These are phyloP conservation scores for Plectosphaerella plurivora DNA, from an alignment of 2,329 filamentous ascomycete species.

Conservation along the genomic window DNA sequence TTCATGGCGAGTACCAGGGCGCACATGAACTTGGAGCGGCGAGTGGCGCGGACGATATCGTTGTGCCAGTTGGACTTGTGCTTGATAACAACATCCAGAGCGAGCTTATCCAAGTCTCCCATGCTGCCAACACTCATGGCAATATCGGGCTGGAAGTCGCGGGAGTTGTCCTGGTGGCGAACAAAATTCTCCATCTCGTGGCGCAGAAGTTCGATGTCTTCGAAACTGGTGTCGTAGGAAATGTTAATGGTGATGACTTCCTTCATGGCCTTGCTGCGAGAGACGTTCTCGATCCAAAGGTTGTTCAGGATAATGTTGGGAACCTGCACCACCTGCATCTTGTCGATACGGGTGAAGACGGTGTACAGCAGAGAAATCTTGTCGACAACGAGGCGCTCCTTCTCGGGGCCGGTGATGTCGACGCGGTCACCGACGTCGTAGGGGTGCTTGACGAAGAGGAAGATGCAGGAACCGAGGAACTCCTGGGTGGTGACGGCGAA, in stretches of 20 bases:
- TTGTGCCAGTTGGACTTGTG: conserved; percentile 95
- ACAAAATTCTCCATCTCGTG: conserved; percentile 84
- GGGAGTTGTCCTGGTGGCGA: conserved; percentile 73
- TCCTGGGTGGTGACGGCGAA: conserved; percentile 91
- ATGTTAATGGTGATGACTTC: conserved; percentile 78
- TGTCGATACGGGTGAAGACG: conserved; percentile 79
- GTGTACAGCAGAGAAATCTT: conserved; percentile 93
- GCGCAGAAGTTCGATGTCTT: conserved; percentile 82
- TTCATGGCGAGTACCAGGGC: conserved; percentile 81
- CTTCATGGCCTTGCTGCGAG: conserved; percentile 86
- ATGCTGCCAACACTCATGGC: conserved; percentile 74
- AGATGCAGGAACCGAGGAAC: conserved; percentile 96
- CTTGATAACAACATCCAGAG: conserved; percentile 76
- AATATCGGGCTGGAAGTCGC: conserved; percentile 87
- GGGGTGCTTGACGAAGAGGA: conserved; percentile 97
- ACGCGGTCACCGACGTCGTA: conserved; percentile 95
- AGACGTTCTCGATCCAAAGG: conserved; percentile 93
- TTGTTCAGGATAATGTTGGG: conserved; percentile 91
- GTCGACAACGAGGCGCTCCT: conserved; percentile 65
- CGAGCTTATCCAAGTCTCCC: conserved; percentile 81
- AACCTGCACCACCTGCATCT: conserved; percentile 72
- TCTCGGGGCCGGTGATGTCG: conserved; percentile 58
- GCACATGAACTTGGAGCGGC: conserved; percentile 95
- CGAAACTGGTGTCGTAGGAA: conserved; percentile 81
- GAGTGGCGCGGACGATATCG: conserved; percentile 72